phyloP scores from a whole-genome alignment of 1,139 yeast species.

The Torulaspora pretoriensis region DNA sequence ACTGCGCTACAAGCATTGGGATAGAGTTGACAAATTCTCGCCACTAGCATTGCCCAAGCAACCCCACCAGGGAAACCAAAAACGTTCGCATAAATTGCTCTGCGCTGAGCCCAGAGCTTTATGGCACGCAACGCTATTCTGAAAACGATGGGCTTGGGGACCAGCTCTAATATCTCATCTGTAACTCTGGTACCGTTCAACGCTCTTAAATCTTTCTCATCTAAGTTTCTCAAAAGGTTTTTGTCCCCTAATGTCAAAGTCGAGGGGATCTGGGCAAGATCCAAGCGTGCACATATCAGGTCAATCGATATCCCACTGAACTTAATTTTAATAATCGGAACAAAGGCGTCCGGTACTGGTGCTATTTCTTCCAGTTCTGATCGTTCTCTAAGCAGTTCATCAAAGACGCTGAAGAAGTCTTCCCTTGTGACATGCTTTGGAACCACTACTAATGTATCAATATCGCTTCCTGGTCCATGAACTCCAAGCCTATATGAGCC shows the following conservation, averaged over 20 bases:
- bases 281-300: constrained; percentile 75
- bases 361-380: constrained; percentile 85
- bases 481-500: constrained; percentile 95
- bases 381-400: constrained; percentile 57
- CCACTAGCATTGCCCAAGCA: constrained; percentile 99
- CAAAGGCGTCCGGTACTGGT: constrained; percentile 94
- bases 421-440: constrained; percentile 93
- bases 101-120: constrained; percentile 92
- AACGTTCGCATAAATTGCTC: constrained; percentile 90
- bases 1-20: constrained; percentile 96
- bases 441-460: constrained; percentile 89
- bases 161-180: constrained; percentile 82
- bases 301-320: constrained; percentile 89
- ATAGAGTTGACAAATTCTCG: constrained; percentile 90
- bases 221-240: constrained; percentile 75
- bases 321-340: constrained; percentile 86
- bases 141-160: constrained; percentile 90
- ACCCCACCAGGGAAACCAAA: constrained; percentile 99
- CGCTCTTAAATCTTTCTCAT: constrained; percentile 84
- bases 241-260: constrained; percentile 77
- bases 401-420: constrained; percentile 82
- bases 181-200: constrained; percentile 96
- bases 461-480: constrained; percentile 97
- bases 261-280: constrained; percentile 74
- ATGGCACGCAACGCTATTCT: constrained; percentile 89